Evolutionary conservation across 179 eudicot species (phyloP), one percentile per base, ranked within the genome.

Genomic region (Heliamphora pulchella): DNA sequence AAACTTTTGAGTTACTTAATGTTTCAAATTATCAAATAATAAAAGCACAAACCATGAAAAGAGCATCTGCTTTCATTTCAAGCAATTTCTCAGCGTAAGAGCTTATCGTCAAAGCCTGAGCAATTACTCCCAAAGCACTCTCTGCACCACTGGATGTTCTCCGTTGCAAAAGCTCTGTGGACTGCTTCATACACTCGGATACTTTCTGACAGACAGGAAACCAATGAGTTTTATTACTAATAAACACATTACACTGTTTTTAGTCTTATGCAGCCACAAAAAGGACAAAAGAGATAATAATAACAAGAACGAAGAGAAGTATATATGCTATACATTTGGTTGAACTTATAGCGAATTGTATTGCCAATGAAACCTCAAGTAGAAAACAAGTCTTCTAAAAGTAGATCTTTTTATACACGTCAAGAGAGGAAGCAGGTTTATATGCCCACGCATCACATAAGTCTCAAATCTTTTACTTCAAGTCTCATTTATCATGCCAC

Each of bases 41-140:
- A 53, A 10, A 48, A 63, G 62, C 64, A 84, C 91, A 55, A 85
- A 96, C 99, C 94, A 84, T 80, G 82, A 94, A 89, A 85, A 96
- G 96, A 73, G 91, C 96, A 80, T 91, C 90, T 50, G 93, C 99
- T 86, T 92, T 96, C 94, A 91, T 88, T 84, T 92, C 89, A 82
- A 88, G 85, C 71, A 96, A 81, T 79, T 88, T 87, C 79, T 91
- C 97, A n/a, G 92, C 90, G 80, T 87, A 73, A 81, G 88, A 53
- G 82, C 99, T 91, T 67, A 87, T 89, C 15, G 70, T 83, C 88
- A 96, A 86, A 79, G 90, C 99, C 82, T 92, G 94, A 71, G 79
- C 81, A 80, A 91, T 90, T 81, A 78, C 65, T 73, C 81, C 84
- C 82, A 94, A 84, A 70, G 96, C 98, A 81, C 76, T 85, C 62